phyloP scores from a whole-genome alignment of 2,329 filamentous ascomycete genomes.

The Lasiodiplodia hormozganensis region DNA sequence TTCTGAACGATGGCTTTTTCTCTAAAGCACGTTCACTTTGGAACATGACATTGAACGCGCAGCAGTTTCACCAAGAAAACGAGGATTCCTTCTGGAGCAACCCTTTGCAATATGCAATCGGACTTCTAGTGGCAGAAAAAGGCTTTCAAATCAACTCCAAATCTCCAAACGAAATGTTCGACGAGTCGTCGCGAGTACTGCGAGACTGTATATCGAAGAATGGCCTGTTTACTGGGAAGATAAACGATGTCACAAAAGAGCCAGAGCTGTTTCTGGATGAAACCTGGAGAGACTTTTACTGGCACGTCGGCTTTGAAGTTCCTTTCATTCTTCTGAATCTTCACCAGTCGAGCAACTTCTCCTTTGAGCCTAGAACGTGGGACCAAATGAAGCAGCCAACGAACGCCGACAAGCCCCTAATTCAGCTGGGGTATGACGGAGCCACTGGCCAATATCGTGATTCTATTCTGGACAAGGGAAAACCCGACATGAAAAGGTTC shows the following conservation, averaged over 20 bases:
- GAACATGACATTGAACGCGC: neutral
- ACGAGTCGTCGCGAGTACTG: too few species aligned
- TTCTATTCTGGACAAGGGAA: neutral
- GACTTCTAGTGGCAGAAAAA: neutral
- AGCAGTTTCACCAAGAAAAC: slow-evolving; percentile 9
- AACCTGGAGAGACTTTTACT: slow-evolving; percentile 9
- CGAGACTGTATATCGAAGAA: neutral
- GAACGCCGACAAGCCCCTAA: too few species aligned
- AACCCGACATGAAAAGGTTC: slow-evolving; percentile 6
- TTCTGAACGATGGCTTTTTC: neutral
- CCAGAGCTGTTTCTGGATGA: neutral
- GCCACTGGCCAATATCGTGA: neutral
- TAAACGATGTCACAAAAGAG: neutral
- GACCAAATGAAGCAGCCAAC: too few species aligned
- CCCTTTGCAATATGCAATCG: slow-evolving; percentile 17
- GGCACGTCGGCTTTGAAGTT: slow-evolving; percentile 28
- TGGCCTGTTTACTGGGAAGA: neutral
- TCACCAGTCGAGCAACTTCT: too few species aligned
- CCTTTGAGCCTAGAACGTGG: too few species aligned
- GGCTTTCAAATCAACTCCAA: neutral
- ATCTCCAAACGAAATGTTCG: neutral
- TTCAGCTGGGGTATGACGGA: neutral
- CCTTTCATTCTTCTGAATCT: slow-evolving; percentile 16
- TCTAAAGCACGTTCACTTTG: neutral
- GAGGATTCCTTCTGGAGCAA: slow-evolving; percentile 12